Base-by-base conservation (phyloP, 768 basidiomycete genomes). In the Cantharellus cinnabarinus region DNA sequence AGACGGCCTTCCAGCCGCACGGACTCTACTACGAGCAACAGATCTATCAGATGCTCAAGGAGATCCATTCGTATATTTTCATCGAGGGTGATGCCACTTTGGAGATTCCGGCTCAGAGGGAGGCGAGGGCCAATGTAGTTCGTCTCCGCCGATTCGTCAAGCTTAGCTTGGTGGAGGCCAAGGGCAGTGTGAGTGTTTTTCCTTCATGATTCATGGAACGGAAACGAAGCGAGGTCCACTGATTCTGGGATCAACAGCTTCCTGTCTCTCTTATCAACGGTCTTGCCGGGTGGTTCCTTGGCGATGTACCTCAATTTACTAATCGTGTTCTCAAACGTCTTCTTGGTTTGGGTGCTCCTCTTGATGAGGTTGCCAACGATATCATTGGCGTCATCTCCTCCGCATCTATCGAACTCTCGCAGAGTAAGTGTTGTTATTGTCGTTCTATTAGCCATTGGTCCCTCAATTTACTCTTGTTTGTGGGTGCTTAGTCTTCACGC, bases 11-110 rank as follows among this genome's bases (percentile, higher is more conserved):
- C n/a, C 14, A 55, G 15, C 59, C 61, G 1, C 60, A 41, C 39
- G 61, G 61, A 14, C 40, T 35, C 29, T 61, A 53, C 35, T 56
- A 55, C 59, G 61, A 62, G 61, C 61, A 52, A 41, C 2, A 62
- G 42, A 7, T 62, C 4, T 48, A 41, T 20, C 48, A 61, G 29
- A 62, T 57, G 50, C 51, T 62, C 20, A 51, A 56, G 50, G 38
- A 41, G 4, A 53, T 62, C 61, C 60, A 51, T 42, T 41, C 62
- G 52, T 58, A 57, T 37, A 37, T 58, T 38, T 52, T 7, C 42
- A 58, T 59, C n/a, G 42, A 58, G 10, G 52, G 10, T 7, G 52
- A 54, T 37, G 10, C 10, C 52, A 10, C 52, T 7, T 37, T 54
- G 10, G 38, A 54, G 52, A 54, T 54, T 37, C 52, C 52, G 7